Conservation (phyloP, 768 basidiomycete genomes). For the Suillus luteus region DNA sequence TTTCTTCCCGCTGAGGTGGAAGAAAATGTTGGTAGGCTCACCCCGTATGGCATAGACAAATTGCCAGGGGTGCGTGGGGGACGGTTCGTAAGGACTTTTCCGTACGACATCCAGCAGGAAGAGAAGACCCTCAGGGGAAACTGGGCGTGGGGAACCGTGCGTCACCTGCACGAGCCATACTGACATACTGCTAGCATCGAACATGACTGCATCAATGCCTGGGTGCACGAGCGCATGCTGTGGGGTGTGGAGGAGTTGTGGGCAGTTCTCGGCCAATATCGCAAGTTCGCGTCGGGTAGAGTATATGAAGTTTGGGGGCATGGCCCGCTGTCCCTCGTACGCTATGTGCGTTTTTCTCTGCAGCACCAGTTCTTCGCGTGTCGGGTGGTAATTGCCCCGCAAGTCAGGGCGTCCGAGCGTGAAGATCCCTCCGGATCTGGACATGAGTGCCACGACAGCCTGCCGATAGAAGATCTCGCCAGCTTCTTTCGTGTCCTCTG, state of each 20-base stretch:
- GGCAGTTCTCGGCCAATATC: background rate
- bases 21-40: background rate
- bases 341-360: background rate
- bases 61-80: background rate
- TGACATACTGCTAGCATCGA: background rate
- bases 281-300: background rate
- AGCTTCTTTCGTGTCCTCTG: background rate
- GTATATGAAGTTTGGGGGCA: background rate
- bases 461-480: background rate
- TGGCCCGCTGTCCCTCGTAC: background rate
- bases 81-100: background rate
- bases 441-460: background rate
- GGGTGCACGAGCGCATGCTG: background rate
- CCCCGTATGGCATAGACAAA: background rate
- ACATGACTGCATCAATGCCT: background rate
- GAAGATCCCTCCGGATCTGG: background rate
- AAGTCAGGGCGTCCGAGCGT: background rate
- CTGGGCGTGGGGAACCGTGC: background rate
- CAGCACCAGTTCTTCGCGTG: background rate
- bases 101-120: background rate
- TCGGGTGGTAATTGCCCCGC: background rate
- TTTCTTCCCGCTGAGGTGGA: background rate
- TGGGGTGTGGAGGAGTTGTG: background rate
- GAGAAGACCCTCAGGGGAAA: background rate
- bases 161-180: background rate